These are phyloP conservation scores for Cicer chorassanicum DNA, from an alignment of 306 rosid genomes.

Conservation along the genomic window DNA sequence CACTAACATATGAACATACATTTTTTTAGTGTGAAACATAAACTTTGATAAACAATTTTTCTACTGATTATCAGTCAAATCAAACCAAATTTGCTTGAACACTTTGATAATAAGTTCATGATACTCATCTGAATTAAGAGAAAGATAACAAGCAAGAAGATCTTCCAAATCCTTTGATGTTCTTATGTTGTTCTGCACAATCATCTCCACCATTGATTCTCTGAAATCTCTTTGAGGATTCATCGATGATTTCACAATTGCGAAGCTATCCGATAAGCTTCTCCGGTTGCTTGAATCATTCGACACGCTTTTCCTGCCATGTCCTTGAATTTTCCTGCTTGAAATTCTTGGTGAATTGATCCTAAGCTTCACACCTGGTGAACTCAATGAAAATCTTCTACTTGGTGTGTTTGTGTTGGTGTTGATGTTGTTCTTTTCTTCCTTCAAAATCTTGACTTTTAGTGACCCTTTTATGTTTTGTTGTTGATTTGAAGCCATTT, in stretches of 20 bases:
- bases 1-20: constrained; percentile 36
- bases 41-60: constrained; percentile 16
- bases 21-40: constrained; percentile 3
- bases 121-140: constrained; percentile 87
- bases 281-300: constrained; percentile 41
- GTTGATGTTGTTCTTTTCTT: constrained; percentile 44
- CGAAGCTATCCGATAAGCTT: constrained; percentile 72
- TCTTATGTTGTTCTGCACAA: constrained; percentile 81
- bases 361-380: constrained; percentile 70
- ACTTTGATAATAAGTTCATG: constrained; percentile 89
- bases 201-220: constrained; percentile 99
- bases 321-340: constrained; percentile 43
- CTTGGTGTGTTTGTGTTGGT: constrained; percentile 44
- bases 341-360: constrained; percentile 66
- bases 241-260: constrained; percentile 79
- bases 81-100: constrained; percentile 97
- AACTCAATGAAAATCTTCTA: constrained; percentile 56
- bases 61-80: constrained; percentile 63
- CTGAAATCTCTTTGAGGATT: constrained; percentile 89
- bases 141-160: constrained; percentile 93
- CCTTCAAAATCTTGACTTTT: constrained; percentile 51
- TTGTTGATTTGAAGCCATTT: constrained; percentile 34
- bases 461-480: constrained; percentile 34
- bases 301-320: constrained; percentile 55
- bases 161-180: constrained; percentile 88